Percentiles rank a stretch among this genome's conserved stretches.
Evolutionary conservation across 768 basidiomycete species (phyloP).

Genomic region (Lactifluus volemus): DNA sequence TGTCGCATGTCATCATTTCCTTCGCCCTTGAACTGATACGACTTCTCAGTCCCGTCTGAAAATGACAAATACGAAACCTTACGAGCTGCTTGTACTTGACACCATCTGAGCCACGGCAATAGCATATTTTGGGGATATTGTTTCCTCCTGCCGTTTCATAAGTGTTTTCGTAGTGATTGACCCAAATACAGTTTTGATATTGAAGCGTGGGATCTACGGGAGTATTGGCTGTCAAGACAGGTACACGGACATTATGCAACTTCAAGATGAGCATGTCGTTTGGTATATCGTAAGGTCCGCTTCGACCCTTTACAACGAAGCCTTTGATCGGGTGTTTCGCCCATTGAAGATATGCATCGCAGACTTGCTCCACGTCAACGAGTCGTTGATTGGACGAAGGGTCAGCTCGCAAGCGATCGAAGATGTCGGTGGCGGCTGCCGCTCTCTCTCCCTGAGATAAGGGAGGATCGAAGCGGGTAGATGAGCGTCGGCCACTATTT

Average conservation of each 20-base stretch:
- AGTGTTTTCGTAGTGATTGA: slow-evolving; percentile 47
- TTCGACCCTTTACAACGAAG: slow-evolving; percentile 18
- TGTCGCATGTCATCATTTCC: slow-evolving; percentile 89
- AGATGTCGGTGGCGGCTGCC: slow-evolving; percentile 55
- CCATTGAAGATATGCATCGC: slow-evolving; percentile 64
- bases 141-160: slow-evolving; percentile 70
- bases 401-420: slow-evolving; percentile 44
- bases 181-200: slow-evolving; percentile 65
- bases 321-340: slow-evolving; percentile 50
- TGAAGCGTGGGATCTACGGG: slow-evolving; percentile 59
- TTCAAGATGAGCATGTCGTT: slow-evolving; percentile 35
- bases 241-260: slow-evolving; percentile 55
- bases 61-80: slow-evolving; percentile 24
- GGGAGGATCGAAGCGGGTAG: slow-evolving; percentile 35
- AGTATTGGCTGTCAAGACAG: slow-evolving; percentile 68
- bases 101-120: slow-evolving; percentile 62
- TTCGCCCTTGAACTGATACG: slow-evolving; percentile 77
- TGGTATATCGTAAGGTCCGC: slow-evolving; percentile 35
- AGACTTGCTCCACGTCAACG: slow-evolving; percentile 48
- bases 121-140: slow-evolving; percentile 73
- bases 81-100: slow-evolving; percentile 71
- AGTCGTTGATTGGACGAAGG: slow-evolving; percentile 32
- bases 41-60: not conserved
- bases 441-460: slow-evolving; percentile 49
- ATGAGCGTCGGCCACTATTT: slow-evolving; percentile 33